Conservation (phyloP, 2,329 filamentous ascomycete species). For the Waltergamsia citrina region DNA sequence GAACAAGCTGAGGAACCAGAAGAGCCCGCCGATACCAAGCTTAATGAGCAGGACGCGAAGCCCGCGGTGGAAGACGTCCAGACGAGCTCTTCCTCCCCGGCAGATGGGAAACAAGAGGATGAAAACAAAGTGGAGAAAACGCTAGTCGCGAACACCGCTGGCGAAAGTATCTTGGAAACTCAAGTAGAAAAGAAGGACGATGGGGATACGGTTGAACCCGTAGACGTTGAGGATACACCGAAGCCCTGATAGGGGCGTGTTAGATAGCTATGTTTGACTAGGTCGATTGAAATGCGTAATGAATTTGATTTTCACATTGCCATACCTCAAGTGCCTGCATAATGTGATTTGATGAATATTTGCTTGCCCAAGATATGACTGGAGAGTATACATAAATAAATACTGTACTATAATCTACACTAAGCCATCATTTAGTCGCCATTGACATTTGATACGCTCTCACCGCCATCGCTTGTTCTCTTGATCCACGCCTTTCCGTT, state of each 20-base stretch:
- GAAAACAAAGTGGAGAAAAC: conserved; percentile 19
- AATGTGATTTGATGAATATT: too few species aligned
- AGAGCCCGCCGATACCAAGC: not conserved
- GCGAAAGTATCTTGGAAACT: conserved; percentile 31
- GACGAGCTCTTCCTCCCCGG: not conserved
- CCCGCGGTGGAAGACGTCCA: not conserved
- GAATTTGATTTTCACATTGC: too few species aligned
- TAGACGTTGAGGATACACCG: conserved; percentile 22
- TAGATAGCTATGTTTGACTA: too few species aligned
- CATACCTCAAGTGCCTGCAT: too few species aligned
- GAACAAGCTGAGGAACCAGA: conserved; percentile 2
- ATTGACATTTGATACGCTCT: too few species aligned
- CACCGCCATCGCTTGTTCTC: conserved; percentile 12
- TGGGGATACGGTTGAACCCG: conserved; percentile 20
- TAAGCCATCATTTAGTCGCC: too few species aligned
- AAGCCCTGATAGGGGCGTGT: conserved; percentile 14
- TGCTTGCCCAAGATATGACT: too few species aligned
- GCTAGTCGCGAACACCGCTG: conserved; percentile 29
- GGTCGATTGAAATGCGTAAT: too few species aligned
- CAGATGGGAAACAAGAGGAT: conserved; percentile 3
- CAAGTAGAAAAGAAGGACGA: conserved; percentile 23
- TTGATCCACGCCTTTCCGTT: conserved; percentile 22
- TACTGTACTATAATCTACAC: too few species aligned
- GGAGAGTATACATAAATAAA: too few species aligned
- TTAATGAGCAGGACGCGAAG: not conserved